Percentiles rank a stretch among this genome's conserved stretches.
Evolutionary conservation across 495 filamentous ascomycete species (phyloP).

Genomic region (Hypoxylon trugodes): DNA sequence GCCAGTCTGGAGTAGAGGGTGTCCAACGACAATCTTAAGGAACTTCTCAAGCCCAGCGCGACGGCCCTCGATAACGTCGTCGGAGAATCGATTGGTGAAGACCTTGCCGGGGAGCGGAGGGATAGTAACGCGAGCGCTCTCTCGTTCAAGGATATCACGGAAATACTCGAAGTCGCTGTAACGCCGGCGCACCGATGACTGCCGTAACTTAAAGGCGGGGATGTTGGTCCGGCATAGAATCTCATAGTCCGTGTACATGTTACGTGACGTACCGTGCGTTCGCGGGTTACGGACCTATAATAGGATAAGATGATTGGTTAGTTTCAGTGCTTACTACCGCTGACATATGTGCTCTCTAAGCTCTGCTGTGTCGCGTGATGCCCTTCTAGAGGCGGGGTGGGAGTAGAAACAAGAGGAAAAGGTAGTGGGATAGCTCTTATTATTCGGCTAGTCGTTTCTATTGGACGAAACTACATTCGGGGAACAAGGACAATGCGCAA

Average conservation of each 20-base stretch:
- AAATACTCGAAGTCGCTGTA: slow-evolving; percentile 99
- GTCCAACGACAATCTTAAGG: slow-evolving; percentile 95
- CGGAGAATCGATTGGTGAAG: slow-evolving; percentile 96
- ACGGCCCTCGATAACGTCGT: slow-evolving; percentile 97
- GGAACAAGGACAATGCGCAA: neutral
- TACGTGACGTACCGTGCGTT: slow-evolving; percentile 91
- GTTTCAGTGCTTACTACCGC: neutral
- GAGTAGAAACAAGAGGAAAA: slow-evolving; percentile 2
- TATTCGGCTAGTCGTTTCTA: neutral
- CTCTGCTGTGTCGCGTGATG: slow-evolving; percentile 22
- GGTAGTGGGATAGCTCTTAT: neutral
- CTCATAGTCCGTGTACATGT: slow-evolving; percentile 99
- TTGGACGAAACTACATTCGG: neutral
- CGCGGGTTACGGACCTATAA: slow-evolving; percentile 89
- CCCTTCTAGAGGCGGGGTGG: neutral
- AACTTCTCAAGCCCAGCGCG: slow-evolving; percentile 93
- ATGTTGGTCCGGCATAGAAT: slow-evolving; percentile 98
- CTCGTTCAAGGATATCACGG: slow-evolving; percentile 95
- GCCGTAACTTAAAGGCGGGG: slow-evolving; percentile 90
- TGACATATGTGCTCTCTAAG: slow-evolving; percentile 8
- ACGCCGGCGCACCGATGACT: slow-evolving; percentile 85
- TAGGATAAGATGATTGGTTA: slow-evolving; percentile 1
- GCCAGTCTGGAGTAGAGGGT: slow-evolving; percentile 95
- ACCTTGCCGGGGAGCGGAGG: slow-evolving; percentile 96
- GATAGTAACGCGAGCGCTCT: slow-evolving; percentile 92